phyloP scores from a whole-genome alignment of 495 filamentous ascomycete species.

The Halenospora varia region DNA sequence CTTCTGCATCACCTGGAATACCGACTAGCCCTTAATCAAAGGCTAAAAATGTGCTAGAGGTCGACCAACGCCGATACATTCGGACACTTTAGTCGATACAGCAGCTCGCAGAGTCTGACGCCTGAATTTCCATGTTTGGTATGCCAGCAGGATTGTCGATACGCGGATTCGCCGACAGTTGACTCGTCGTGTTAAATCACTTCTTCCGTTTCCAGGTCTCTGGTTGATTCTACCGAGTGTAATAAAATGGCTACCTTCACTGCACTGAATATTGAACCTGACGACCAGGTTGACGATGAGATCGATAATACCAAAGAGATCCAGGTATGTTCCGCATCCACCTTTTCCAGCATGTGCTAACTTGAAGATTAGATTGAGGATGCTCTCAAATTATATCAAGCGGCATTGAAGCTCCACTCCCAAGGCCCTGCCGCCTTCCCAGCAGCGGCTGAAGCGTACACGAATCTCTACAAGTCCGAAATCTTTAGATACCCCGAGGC shows the following conservation, averaged over 20 bases:
- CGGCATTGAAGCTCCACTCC: constrained; percentile 84
- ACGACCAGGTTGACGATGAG: constrained; percentile 85
- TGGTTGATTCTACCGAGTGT: too few relatives aligned
- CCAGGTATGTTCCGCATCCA: constrained; percentile 41
- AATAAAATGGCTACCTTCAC: constrained; percentile 70
- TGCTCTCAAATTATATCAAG: constrained; percentile 91
- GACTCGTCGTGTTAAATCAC: too few relatives aligned
- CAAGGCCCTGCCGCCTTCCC: constrained; percentile 73
- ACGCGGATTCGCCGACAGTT: too few relatives aligned
- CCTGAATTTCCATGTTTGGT: too few relatives aligned
- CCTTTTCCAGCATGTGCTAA: not conserved
- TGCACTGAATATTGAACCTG: constrained; percentile 88
- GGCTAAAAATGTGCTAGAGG: too few relatives aligned
- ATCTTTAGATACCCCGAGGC: constrained; percentile 90
- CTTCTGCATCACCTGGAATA: not conserved
- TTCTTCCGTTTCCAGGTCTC: too few relatives aligned
- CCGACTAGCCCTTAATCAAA: not conserved
- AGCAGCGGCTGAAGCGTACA: constrained; percentile 79
- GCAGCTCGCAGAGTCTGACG: too few relatives aligned
- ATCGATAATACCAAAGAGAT: constrained; percentile 93
- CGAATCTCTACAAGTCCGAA: constrained; percentile 80
- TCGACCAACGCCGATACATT: too few relatives aligned
- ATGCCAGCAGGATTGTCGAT: too few relatives aligned
- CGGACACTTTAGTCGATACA: too few relatives aligned
- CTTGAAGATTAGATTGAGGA: constrained; percentile 66